Conservation (phyloP, 129 eudicot genomes). For the Flaveria bidentis region DNA sequence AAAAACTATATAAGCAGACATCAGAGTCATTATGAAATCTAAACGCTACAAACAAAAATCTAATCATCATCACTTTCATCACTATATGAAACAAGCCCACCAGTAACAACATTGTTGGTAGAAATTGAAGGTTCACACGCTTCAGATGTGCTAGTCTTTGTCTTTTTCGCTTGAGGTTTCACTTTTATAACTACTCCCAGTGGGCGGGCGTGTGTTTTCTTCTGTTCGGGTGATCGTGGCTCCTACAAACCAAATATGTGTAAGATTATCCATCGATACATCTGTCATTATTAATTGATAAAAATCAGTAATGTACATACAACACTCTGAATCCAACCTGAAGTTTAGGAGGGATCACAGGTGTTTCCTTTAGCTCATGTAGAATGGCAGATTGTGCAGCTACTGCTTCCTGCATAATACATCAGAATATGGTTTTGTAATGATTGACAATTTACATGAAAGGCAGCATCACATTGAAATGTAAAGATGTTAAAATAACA, state of each 20-base stretch:
- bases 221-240: slow-evolving; percentile 37
- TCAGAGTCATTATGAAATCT: not conserved
- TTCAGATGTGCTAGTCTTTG: slow-evolving; percentile 37
- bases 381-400: slow-evolving; percentile 67
- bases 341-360: slow-evolving; percentile 47
- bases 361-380: slow-evolving; percentile 61
- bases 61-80: slow-evolving; percentile 78
- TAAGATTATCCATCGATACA: not conserved
- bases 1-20: slow-evolving; percentile 12
- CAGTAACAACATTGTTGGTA: slow-evolving; percentile 23
- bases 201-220: slow-evolving; percentile 49
- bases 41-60: not conserved
- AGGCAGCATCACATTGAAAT: too few species aligned
- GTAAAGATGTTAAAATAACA: too few species aligned
- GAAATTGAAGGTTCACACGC: slow-evolving; percentile 20
- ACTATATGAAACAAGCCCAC: slow-evolving; percentile 76
- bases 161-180: slow-evolving; percentile 75
- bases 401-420: slow-evolving; percentile 60
- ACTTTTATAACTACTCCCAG: slow-evolving; percentile 67
- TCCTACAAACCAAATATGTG: slow-evolving; percentile 41
- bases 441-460: not conserved
- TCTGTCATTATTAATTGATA: not conserved
- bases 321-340: slow-evolving; percentile 43
- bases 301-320: not conserved
- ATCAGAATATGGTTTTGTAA: slow-evolving; percentile 12